Evolutionary conservation across 495 filamentous ascomycete genomes (phyloP), one percentile per base, ranked within the genome.

Genomic region (Rhizodiscina lignyota): DNA sequence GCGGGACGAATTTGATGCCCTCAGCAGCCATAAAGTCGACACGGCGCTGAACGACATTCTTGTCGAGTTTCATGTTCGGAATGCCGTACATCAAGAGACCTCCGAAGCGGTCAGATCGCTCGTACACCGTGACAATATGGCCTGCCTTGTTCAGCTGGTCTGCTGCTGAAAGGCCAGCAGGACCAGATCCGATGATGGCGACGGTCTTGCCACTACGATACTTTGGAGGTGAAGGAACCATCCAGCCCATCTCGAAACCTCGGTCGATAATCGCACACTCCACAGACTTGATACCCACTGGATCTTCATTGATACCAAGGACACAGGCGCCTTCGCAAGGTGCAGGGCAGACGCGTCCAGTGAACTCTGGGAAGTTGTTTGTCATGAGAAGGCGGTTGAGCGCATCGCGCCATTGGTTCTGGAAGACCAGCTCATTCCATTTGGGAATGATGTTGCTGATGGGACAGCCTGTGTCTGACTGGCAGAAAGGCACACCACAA

Each of bases 31-130:
- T 93, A 58, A 99, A 79, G 58, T 99, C 79, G 16, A 89, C 83
- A 50, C 89, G 80, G 33, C 89, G 81, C 67, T 96, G 83, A 33
- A 99, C 89, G 38, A 99, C 70, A 52, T 82, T 83, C 70, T 99
- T 99, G 69, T 99, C 89, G 20, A 99, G 77, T 67, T 99, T 99
- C 89, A 99, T 99, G 68, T 99, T 99, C 32, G 89, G 89, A 41
- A 99, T 99, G 45, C 89, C 89, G 53, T 99, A 78, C 89, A 99
- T 99, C 48, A 99, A 77, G 41, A 99, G 64, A 50, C 89, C 89
- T 57, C 89, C 89, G 40, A 79, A 63, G 41, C 89, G 83, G 55
- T 99, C 89, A 42, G 89, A 73, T 27, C 89, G 83, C 68, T 99
- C 89, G 56, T 94, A 96, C 12, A 99, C 82, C 12, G 83, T 94